These are phyloP conservation scores for Aspergillus novoparasiticus DNA, from an alignment of 2,329 filamentous ascomycete species.

Conservation along the genomic window DNA sequence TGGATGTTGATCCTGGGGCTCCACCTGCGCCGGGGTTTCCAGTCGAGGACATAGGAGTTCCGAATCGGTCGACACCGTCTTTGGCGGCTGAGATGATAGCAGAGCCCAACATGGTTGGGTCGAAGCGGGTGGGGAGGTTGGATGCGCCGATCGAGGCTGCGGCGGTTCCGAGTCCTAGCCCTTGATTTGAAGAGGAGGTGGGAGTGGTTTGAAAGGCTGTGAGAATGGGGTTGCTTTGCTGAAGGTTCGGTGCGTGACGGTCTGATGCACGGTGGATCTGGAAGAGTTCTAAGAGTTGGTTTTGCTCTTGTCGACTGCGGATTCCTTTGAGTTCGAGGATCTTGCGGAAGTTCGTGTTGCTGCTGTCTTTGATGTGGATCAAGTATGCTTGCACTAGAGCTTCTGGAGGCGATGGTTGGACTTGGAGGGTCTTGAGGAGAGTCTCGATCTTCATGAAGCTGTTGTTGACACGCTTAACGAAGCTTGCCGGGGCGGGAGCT, in stretches of 20 bases:
- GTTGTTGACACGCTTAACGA: slow-evolving; percentile 81
- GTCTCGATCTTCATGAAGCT: slow-evolving; percentile 87
- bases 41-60: slow-evolving; percentile 50
- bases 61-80: slow-evolving; percentile 78
- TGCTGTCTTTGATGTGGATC: slow-evolving; percentile 92
- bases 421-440: slow-evolving; percentile 93
- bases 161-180: slow-evolving; percentile 49
- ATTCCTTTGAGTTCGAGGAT: slow-evolving; percentile 95
- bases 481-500: slow-evolving; percentile 64
- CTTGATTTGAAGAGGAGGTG: slow-evolving; percentile 40
- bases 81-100: slow-evolving; percentile 85
- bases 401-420: slow-evolving; percentile 86
- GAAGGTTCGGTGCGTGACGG: slow-evolving; percentile 66
- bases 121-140: slow-evolving; percentile 65
- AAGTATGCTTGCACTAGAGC: slow-evolving; percentile 95
- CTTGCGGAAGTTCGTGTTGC: slow-evolving; percentile 93
- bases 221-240: slow-evolving; percentile 70
- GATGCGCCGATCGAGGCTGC: slow-evolving; percentile 46
- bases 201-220: slow-evolving; percentile 58
- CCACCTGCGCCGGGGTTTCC: slow-evolving; percentile 24
- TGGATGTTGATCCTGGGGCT: slow-evolving; percentile 24
- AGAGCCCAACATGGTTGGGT: slow-evolving; percentile 79
- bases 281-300: slow-evolving; percentile 84
- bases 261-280: slow-evolving; percentile 75
- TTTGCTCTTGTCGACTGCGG: slow-evolving; percentile 74